Conservation (phyloP, 169 alveolate genomes). For the Babesia microti region DNA sequence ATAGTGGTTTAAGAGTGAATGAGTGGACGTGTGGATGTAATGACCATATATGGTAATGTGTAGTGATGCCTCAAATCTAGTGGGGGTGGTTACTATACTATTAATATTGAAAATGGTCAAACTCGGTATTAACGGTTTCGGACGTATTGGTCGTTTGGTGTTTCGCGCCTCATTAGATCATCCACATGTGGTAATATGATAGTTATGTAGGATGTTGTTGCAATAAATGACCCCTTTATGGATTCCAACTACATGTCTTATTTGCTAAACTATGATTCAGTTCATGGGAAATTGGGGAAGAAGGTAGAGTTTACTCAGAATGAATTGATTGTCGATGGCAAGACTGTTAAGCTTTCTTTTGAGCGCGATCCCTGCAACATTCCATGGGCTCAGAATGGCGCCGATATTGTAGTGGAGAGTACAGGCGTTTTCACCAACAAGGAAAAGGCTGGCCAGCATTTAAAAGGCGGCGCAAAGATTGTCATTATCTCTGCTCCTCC, state of each 20-base stretch:
- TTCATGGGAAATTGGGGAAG: constrained; percentile 83
- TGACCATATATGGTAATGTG: no score
- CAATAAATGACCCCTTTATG: constrained; percentile 97
- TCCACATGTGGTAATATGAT: constrained; percentile 6
- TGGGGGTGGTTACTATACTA: no score
- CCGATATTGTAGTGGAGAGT: constrained; percentile 93
- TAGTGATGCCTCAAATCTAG: no score
- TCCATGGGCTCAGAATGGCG: constrained; percentile 93
- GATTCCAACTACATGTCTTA: constrained; percentile 86
- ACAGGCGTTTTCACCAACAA: constrained; percentile 93
- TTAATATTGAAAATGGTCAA: constrained; percentile 72
- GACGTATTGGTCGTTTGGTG: constrained; percentile 98
- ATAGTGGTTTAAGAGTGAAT: no score
- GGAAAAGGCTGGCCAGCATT: constrained; percentile 86
- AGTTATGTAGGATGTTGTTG: constrained; percentile 70
- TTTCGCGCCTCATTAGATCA: constrained; percentile 81
- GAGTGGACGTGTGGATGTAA: no score
- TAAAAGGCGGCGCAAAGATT: constrained; percentile 95
- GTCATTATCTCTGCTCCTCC: constrained; percentile 98
- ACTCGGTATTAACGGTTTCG: constrained; percentile 98
- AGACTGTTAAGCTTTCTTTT: constrained; percentile 66
- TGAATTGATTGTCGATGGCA: constrained; percentile 68
- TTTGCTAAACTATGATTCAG: constrained; percentile 90
- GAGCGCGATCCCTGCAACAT: constrained; percentile 90
- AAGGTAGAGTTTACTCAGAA: constrained; percentile 65